phyloP scores from a whole-genome alignment of 352 stramenopile genomes.

The Phytophthora sojae region DNA sequence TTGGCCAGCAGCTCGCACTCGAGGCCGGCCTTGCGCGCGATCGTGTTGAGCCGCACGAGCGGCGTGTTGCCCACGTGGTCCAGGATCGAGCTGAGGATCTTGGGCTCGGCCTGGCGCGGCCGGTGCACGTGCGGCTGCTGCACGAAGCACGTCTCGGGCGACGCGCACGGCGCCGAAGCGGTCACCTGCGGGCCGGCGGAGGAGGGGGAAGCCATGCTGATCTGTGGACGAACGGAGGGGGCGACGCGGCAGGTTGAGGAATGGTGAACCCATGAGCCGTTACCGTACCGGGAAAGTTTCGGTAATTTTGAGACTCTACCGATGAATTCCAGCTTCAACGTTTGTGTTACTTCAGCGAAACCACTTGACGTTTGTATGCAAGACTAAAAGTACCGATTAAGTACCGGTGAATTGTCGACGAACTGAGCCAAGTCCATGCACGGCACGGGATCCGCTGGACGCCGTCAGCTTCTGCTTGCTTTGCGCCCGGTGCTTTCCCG shows the following conservation, averaged over 20 bases:
- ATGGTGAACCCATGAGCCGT: constrained; percentile 9
- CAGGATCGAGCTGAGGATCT: constrained; percentile 94
- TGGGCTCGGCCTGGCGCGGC: constrained; percentile 62
- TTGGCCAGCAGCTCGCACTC: constrained; percentile 95
- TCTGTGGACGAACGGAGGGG: not conserved
- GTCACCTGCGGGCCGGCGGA: constrained; percentile 32
- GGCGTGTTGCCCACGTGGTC: constrained; percentile 96
- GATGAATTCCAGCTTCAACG: not conserved
- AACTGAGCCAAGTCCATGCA: not conserved
- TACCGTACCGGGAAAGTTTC: not conserved
- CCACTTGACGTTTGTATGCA: constrained; percentile 2
- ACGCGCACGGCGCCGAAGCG: constrained; percentile 48
- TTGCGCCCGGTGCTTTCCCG: constrained; percentile 1
- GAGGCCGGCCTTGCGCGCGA: constrained; percentile 94
- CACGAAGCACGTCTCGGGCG: constrained; percentile 71
- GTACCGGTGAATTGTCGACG: not conserved
- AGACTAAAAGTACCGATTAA: not conserved
- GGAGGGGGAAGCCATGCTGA: constrained; percentile 9
- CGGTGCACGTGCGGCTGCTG: constrained; percentile 74
- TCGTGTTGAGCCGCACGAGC: constrained; percentile 92
- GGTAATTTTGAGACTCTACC: not conserved
- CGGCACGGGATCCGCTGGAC: not conserved
- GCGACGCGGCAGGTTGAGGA: constrained; percentile 23
- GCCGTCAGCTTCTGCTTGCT: not conserved
- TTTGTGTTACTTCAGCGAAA: not conserved